phyloP scores from a whole-genome alignment of 805 yeast species.

The Metschnikowia similis region DNA sequence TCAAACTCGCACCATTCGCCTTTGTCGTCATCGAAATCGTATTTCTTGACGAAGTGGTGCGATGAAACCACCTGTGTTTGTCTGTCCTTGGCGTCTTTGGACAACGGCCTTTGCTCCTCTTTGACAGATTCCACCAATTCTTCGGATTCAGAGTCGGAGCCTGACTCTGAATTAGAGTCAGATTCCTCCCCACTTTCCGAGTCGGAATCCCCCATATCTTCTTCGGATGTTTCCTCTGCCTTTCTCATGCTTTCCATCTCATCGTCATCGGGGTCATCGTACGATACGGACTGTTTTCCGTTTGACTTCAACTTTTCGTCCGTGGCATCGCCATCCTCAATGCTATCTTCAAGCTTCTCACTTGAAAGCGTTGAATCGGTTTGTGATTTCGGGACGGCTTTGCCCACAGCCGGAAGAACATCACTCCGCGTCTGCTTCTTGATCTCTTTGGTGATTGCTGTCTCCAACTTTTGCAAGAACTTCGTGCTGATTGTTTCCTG shows the following conservation, averaged over 20 bases:
- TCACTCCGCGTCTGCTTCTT: conserved; percentile 70
- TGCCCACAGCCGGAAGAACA: conserved; percentile 59
- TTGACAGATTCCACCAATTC: conserved; percentile 11
- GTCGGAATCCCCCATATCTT: conserved; percentile 40
- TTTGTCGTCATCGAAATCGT: conserved; percentile 81
- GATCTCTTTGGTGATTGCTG: conserved; percentile 71
- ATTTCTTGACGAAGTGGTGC: conserved; percentile 69
- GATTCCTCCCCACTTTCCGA: conserved; percentile 32
- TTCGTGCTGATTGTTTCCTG: conserved; percentile 60
- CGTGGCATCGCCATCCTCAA: conserved; percentile 56
- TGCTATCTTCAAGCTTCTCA: conserved; percentile 38
- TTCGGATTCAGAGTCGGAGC: conserved; percentile 28
- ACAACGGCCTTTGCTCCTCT: conserved; percentile 26
- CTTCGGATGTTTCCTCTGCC: conserved; percentile 76
- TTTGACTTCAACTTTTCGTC: conserved; percentile 59
- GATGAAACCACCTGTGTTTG: conserved; percentile 75
- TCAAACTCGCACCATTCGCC: conserved; percentile 95
- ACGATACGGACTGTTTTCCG: conserved; percentile 82
- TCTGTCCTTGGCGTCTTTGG: conserved; percentile 72
- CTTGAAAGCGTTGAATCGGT: conserved; percentile 30
- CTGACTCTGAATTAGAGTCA: conserved; percentile 33
- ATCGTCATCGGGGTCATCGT: conserved; percentile 94
- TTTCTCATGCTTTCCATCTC: conserved; percentile 85
- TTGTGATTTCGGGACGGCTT: conserved; percentile 53
- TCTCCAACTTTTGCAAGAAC: conserved; percentile 70